Conservation (phyloP, 331 rosid species). For the Pyrus hybrid region DNA sequence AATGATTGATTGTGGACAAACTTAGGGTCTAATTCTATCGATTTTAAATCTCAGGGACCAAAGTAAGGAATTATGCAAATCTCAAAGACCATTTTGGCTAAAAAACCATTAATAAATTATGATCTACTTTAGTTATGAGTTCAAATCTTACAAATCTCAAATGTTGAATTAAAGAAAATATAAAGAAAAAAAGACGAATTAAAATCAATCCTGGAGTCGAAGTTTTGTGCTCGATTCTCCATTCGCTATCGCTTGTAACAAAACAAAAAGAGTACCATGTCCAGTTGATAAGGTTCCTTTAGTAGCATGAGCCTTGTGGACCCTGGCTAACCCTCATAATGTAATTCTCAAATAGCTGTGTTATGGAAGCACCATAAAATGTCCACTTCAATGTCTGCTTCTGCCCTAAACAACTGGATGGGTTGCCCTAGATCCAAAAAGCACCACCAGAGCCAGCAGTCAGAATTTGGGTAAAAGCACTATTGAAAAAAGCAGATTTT, state of each 20-base stretch:
- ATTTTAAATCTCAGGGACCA: no score
- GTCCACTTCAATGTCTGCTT: not conserved
- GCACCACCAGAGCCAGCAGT: constrained; percentile 1
- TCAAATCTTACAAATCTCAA: no score
- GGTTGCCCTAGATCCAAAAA: not conserved
- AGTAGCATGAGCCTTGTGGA: not conserved
- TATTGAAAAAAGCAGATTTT: not conserved
- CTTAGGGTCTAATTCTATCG: no score
- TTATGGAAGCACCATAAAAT: not conserved
- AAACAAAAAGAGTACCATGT: not conserved
- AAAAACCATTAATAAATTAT: no score
- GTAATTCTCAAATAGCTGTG: not conserved
- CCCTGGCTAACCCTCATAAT: not conserved
- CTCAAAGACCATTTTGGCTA: no score
- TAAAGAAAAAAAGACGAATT: no score
- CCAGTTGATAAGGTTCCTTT: not conserved
- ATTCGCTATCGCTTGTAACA: not conserved
- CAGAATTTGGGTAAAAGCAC: constrained; percentile 15
- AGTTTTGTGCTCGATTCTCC: not conserved
- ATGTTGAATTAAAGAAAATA: no score
- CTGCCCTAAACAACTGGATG: not conserved
- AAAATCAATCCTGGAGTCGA: no score
- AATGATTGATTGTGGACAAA: no score
- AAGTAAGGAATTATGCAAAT: no score
- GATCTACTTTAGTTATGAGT: no score